A percentile compares a stretch with the other conserved stretches of the same genome.
Conservation (phyloP, 805 yeast species). For the Myxozyma neotropica region DNA sequence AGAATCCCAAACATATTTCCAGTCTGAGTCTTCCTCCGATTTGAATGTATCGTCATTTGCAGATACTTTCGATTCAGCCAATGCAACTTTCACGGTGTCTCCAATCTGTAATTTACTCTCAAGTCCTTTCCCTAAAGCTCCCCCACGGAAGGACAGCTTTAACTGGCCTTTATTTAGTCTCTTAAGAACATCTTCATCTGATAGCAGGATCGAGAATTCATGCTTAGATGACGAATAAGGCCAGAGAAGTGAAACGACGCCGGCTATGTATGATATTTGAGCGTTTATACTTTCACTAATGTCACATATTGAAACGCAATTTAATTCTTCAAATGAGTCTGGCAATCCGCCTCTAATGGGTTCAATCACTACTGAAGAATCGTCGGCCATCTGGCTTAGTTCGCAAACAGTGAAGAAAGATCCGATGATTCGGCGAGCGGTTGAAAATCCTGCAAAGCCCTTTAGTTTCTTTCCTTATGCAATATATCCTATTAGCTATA, state of each 20-base stretch:
- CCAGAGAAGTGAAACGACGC: conserved; percentile 26
- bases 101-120: conserved; percentile 19
- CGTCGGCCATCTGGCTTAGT: neutral
- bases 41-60: neutral
- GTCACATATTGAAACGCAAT: neutral
- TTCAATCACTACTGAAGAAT: neutral
- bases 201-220: conserved; percentile 18
- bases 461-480: too few species aligned
- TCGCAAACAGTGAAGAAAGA: too few species aligned
- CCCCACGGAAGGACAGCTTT: conserved; percentile 19
- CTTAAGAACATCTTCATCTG: conserved; percentile 17
- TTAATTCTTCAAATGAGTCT: neutral
- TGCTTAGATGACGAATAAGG: conserved; percentile 24
- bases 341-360: neutral
- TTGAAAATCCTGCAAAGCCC: too few species aligned
- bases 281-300: neutral
- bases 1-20: conserved; percentile 16
- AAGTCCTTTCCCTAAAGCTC: conserved; percentile 5
- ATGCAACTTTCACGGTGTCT: conserved; percentile 13
- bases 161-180: conserved; percentile 26
- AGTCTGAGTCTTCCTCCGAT: conserved; percentile 25
- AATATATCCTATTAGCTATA: too few species aligned
- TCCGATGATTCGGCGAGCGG: too few species aligned
- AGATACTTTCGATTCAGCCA: conserved; percentile 5
- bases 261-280: neutral